Base-by-base conservation (phyloP, 495 filamentous ascomycete species). In the Hyaloscypha finlandica region DNA sequence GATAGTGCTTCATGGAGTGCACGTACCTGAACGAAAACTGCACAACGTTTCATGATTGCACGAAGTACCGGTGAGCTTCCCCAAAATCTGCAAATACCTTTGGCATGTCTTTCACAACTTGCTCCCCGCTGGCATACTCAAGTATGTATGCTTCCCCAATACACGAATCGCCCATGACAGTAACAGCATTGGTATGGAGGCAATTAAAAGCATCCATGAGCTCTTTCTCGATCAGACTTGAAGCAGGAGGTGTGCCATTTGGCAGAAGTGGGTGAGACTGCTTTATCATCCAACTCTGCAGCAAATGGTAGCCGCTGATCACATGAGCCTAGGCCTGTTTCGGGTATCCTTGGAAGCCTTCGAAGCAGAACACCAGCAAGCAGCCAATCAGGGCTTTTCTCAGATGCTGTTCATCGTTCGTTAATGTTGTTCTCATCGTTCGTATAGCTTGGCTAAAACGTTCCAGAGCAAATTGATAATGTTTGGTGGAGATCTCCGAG, bases 301-400 rank as follows among this genome's bases (percentile, higher is more conserved):
- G 51, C 6, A 53, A 19, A 6, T 25, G 51, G 16, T 53, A 53
- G 6, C 51, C 51, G 51, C 51, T 53, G 16, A 19, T 19, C 4
- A 6, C 51, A 25, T 53, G 51, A n/a, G 16, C 6, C 19, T 5
- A n/a, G 5, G 16, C 51, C 22, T n/a, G 16, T 6, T 53, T 25
- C 16, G 22, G 51, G 16, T 53, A n/a, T 6, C 51, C 51, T 53
- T 53, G 51, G 16, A 53, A 53, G 19, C 19, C 16, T 53, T 53
- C 51, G 51, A 53, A 53, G 16, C 51, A 53, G 16, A 53, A 53
- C 51, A 53, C 51, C 16, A 53, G 51, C 22, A 53, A 53, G 16
- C 51, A 53, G 16, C 51, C 51, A 4, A 53, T 53, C 5, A 53
- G 51, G 4, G 51, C 51, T n/a, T 53, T 53, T 19, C 51, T 53